Evolutionary conservation across 345 rosid species (phyloP), one percentile per base, ranked within the genome.

Genomic region (Lumnitzera racemosa): DNA sequence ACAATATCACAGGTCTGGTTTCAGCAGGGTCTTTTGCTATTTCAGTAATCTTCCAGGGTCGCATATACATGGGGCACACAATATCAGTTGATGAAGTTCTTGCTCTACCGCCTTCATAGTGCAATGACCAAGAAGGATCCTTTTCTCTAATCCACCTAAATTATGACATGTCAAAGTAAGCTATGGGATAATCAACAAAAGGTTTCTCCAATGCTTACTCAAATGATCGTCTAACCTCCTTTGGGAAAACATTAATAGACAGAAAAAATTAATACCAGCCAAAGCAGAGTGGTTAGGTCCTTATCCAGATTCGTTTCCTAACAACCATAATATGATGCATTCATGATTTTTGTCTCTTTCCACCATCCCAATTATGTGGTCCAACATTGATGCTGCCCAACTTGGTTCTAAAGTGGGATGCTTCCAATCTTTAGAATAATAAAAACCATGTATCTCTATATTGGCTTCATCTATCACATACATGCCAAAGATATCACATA

Each of bases 401-500:
- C 84, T 82, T 48, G 79, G 80, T 68, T 94, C 99, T 59, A 72
- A 57, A 25, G 97, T 72, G 67, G 97, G 99, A 78, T 87, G 96
- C 83, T 87, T 94, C 73, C 89, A 77, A 81, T 86, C 95, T 64
- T 72, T 71, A 62, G 76, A 83, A 54, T 72, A 74, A 83, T 74
- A 65, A 74, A 94, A 94, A 61, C 97, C 99, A 71, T 94, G 99
- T 61, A 97, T 94, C 85, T 94, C 99, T 55, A 94, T 86, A 77
- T 94, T 94, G 71, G 99, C 97, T 79, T 94, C 99, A 78, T 94
- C 99, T 59, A 90, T 86, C 97, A 94, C 87, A 80, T 94, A 94
- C 88, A 94, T 72, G 67, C 99, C 97, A 63, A 94, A 88, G 72
- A 90, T 78, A 80, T 94, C 91, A 61, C 99, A 94, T 70, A 94